Evolutionary conservation across 192 early-diverging fungal genomes (phyloP), one percentile per base, ranked within the genome.

Genomic region (Mortierella antarctica): DNA sequence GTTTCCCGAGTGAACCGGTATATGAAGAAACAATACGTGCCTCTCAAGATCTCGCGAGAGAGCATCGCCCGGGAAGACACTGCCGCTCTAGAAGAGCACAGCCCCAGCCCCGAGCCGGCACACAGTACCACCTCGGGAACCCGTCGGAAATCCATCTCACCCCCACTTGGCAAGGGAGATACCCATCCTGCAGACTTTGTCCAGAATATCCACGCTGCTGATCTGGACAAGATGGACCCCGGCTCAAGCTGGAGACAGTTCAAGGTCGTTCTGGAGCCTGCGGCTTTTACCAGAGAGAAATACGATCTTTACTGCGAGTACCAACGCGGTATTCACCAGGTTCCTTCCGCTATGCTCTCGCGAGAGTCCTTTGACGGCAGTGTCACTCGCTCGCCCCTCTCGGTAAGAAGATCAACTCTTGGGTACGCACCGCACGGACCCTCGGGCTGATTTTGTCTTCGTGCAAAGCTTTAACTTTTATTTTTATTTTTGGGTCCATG

Each of bases 271-370:
- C 67, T 94, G 51, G 92, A 92, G 47, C 87, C 86, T 18, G 86
- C 95, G 0, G 67, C 74, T 7, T 96, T 92, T 77, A 84, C 91
- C 1, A 73, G 89, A 60, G 94, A 92, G 74, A 95, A 94, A 14
- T 97, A 87, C 67, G 80, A 88, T 1, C 83, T 99, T 13, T 99
- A 93, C 74, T 75, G 83, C 23, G 90, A 90, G 65, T 99, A 98
- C 75, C 97, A 99, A 83, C 82, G 77, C 1, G 73, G 68, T 0
- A 86, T 99, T 47, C 97, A 99, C 81, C 68, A 88, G 10, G 96
- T 97, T 73, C 53, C 82, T 11, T 82, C 87, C 0, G 46, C 69
- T 17, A 86, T 91, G 39, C 62, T 93, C 21, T 88, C 86, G 7
- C 85, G 81, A 40, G 41, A 73, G 20, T 67, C 86, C 1, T 99